Conservation (phyloP, 2,329 filamentous ascomycete species). For the Calonectria ilicicola region DNA sequence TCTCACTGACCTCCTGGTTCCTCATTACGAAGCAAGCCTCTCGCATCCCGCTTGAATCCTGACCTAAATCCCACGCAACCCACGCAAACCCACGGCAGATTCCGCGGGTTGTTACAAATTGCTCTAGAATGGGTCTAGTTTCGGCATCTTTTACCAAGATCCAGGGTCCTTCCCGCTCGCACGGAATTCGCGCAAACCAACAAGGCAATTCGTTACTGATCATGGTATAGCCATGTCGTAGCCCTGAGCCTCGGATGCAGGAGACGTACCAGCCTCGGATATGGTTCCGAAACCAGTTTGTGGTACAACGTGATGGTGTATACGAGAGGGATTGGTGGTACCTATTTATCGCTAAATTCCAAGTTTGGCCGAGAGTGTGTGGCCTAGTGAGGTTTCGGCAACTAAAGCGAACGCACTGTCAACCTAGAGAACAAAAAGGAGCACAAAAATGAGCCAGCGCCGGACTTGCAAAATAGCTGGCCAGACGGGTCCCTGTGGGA, state of each 20-base stretch:
- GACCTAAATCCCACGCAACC: conserved; percentile 1
- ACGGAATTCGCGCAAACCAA: conserved; percentile 35
- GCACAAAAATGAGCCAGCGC: background rate
- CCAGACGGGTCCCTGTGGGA: conserved; percentile 7
- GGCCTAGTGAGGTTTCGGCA: background rate
- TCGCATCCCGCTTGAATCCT: background rate
- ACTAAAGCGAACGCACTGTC: background rate
- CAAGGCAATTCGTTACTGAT: conserved; percentile 18
- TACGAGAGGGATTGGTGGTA: background rate
- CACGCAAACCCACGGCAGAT: conserved; percentile 8
- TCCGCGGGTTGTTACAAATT: background rate
- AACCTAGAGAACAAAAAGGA: background rate
- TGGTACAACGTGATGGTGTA: conserved; percentile 8
- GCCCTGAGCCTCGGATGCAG: background rate
- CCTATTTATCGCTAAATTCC: background rate
- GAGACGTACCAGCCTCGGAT: conserved; percentile 10
- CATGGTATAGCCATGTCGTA: conserved; percentile 15
- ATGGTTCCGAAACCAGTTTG: background rate
- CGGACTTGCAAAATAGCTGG: background rate
- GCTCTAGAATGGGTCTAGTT: conserved; percentile 1
- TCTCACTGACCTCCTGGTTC: background rate
- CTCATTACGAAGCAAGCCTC: background rate
- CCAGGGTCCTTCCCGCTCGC: conserved; percentile 23
- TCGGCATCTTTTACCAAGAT: conserved; percentile 13
- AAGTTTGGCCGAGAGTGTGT: background rate